Conservation (phyloP, 2,329 filamentous ascomycete species). For the Aspergillus sp. region DNA sequence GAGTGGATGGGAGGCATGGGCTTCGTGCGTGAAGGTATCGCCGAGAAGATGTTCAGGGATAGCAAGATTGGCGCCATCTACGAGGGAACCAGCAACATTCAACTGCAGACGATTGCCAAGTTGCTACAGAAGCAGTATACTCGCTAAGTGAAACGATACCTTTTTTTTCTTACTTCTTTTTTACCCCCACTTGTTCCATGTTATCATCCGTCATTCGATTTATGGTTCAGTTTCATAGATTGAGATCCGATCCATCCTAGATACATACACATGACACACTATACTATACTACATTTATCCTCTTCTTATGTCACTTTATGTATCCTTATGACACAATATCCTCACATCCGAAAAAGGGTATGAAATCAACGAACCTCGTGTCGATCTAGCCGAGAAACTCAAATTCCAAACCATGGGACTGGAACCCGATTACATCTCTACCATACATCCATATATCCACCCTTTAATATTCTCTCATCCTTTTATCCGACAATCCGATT, state of each 20-base stretch:
- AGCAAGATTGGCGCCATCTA: constrained; percentile 99
- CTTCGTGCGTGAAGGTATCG: constrained; percentile 92
- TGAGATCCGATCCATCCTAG: no score
- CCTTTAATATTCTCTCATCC: no score
- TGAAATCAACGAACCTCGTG: background rate
- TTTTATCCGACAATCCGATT: no score
- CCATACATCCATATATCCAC: no score
- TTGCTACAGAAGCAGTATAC: constrained; percentile 70
- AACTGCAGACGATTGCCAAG: constrained; percentile 71
- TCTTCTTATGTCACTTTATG: no score
- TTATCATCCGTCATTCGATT: background rate
- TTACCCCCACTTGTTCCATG: background rate
- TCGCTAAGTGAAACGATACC: constrained; percentile 39
- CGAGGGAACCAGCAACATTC: constrained; percentile 75
- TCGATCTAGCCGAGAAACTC: background rate
- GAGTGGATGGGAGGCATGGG: constrained; percentile 99
- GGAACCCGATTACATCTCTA: no score
- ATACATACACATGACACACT: no score
- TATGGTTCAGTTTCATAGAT: no score
- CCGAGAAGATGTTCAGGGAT: constrained; percentile 97
- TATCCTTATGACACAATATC: no score
- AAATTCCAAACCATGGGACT: no score
- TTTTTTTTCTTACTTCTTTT: background rate
- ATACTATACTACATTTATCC: no score
- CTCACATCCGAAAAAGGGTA: background rate